Evolutionary conservation across 768 basidiomycete species (phyloP), one percentile per base, ranked within the genome.

Genomic region (Coprinellus micaceus): DNA sequence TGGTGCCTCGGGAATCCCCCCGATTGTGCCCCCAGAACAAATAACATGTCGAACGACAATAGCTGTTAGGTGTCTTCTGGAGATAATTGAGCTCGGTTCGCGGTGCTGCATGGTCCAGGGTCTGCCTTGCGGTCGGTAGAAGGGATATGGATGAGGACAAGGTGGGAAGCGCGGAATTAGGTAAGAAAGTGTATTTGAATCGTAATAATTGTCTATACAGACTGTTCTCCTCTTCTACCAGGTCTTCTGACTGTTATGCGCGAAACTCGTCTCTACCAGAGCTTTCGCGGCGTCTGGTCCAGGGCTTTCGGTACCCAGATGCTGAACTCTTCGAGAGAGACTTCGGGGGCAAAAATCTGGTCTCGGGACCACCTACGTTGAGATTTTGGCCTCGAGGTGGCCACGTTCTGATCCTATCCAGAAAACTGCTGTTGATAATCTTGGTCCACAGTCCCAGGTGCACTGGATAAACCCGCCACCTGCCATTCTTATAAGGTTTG

Each of bases 371-470:
- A 17, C 28, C 48, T 30, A n/a, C 26, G 55, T 37, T n/a, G 56
- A 56, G 53, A 28, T 24, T 28, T 58, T 58, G 58, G 71, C 75
- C 76, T 74, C 68, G 74, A 74, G 77, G 77, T 64, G 59, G 61
- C 67, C 78, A 79, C 78, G 78, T 76, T 79, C 68, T 74, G 75
- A 77, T 77, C 72, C 73, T 71, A 69, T 71, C 71, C 72, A 63
- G 55, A 57, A 37, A 64, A 62, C 58, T 63, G 58, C 56, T 49
- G 62, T 63, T 63, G 66, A 69, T 70, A 69, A 73, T 72, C 70
- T 69, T 61, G 61, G 66, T 50, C 28, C 48, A 67, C 63, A 59
- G 68, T 61, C 58, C 60, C 64, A 60, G 57, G 59, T 60, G 33
- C 33, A 33, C 33, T 33, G 33, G 33, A 6, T 33, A 13, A 64